phyloP scores from a whole-genome alignment of 306 rosid species.

The Pterocarpus santalinus region DNA sequence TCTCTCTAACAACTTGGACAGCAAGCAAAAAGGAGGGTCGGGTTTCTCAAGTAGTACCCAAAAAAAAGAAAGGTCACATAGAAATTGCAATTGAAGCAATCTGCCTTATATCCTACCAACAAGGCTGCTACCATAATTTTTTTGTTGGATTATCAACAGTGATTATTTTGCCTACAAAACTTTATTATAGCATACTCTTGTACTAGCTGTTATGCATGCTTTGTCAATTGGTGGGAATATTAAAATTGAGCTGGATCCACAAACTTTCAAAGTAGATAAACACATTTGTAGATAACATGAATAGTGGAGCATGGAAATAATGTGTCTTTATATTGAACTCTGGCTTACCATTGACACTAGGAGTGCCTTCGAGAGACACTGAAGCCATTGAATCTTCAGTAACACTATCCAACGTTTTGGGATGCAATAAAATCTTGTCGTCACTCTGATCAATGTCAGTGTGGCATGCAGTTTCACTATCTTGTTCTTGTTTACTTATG shows the following conservation, averaged over 20 bases:
- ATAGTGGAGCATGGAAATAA: background rate
- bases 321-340: background rate
- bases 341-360: conserved; percentile 14
- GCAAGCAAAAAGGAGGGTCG: background rate
- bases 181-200: too few species aligned
- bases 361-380: background rate
- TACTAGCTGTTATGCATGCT: too few species aligned
- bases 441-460: conserved; percentile 14
- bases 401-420: background rate
- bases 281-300: background rate
- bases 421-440: background rate
- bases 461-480: background rate
- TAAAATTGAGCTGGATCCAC: background rate
- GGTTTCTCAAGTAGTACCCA: background rate
- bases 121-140: background rate
- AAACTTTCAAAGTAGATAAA: background rate
- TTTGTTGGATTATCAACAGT: background rate
- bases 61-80: background rate
- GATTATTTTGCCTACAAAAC: too few species aligned
- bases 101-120: background rate
- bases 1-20: too few species aligned
- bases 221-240: too few species aligned
- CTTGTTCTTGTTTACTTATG: background rate
- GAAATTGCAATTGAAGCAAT: background rate
- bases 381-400: background rate